A percentile compares a stretch with the other conserved stretches of the same genome.
Evolutionary conservation across 2,329 filamentous ascomycete genomes (phyloP).

Genomic region (Stemphylium beticola): DNA sequence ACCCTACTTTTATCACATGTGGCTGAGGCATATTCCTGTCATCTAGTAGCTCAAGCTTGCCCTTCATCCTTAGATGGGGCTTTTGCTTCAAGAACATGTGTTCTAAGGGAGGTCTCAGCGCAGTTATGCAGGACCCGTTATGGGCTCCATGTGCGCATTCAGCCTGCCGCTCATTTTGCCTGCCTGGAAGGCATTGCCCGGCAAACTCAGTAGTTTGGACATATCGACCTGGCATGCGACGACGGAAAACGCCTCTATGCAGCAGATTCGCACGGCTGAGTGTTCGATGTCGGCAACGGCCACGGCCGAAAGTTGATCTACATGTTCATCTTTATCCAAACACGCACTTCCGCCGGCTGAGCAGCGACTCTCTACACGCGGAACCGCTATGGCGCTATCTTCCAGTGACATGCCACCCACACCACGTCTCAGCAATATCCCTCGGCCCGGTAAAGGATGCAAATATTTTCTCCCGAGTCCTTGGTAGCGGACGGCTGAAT

Average conservation of each 20-base stretch:
- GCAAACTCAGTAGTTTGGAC: constrained; percentile 31
- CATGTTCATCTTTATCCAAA: constrained; percentile 12
- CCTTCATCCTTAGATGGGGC: constrained; percentile 18
- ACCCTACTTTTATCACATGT: constrained; percentile 4
- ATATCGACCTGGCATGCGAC: constrained; percentile 31
- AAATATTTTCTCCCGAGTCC: constrained; percentile 10
- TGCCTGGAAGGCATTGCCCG: constrained; percentile 25
- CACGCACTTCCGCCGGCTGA: constrained; percentile 7
- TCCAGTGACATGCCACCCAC: constrained; percentile 15
- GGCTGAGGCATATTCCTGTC: constrained; percentile 6
- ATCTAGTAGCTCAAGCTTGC: constrained; percentile 1
- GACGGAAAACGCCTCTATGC: constrained; percentile 27
- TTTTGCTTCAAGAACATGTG: constrained; percentile 29
- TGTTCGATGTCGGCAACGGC: constrained; percentile 2
- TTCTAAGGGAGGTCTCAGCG: constrained; percentile 36
- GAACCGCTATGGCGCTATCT: constrained; percentile 7
- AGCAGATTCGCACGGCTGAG: constrained; percentile 1
- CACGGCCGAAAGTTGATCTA: neutral
- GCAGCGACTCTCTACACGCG: neutral
- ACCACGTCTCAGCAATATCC: constrained; percentile 14
- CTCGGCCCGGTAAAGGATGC: constrained; percentile 13
- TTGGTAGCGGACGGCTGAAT: constrained; percentile 30
- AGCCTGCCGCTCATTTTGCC: constrained; percentile 32
- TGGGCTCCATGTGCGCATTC: constrained; percentile 32
- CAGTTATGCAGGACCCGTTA: constrained; percentile 30